Conservation (phyloP, 345 rosid species). For the Gossypium thurberi region DNA sequence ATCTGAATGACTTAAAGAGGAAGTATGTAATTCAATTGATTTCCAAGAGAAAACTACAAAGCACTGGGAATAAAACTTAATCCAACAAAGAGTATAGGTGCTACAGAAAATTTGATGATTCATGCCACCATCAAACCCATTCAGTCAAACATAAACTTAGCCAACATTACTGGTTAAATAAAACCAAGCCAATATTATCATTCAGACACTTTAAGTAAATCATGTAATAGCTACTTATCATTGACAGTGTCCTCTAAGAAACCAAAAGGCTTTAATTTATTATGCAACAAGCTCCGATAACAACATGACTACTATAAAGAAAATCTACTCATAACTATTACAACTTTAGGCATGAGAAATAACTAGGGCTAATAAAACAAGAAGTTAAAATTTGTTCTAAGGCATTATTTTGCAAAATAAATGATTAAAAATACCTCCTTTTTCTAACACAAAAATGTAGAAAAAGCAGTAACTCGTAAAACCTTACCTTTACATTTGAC, state of each 20-base stretch:
- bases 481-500: conserved; percentile 57
- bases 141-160: not conserved
- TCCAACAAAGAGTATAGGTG: not conserved
- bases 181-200: not conserved
- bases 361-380: not conserved
- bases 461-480: not conserved
- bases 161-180: not conserved
- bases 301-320: not conserved
- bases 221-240: not conserved
- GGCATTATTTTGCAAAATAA: not conserved
- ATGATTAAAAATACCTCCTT: not conserved
- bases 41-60: not conserved
- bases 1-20: not conserved
- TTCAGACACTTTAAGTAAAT: not conserved
- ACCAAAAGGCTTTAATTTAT: not conserved
- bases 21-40: not conserved
- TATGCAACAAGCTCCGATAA: not conserved
- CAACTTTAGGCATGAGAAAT: not conserved
- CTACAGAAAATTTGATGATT: not conserved
- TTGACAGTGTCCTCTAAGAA: not conserved
- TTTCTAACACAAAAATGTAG: not conserved
- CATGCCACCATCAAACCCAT: not conserved
- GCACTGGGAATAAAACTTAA: not conserved
- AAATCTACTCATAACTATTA: not conserved
- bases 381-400: not conserved